These are phyloP conservation scores for Hymenoscyphus occultus DNA, from an alignment of 2,329 filamentous ascomycete species.

Conservation along the genomic window DNA sequence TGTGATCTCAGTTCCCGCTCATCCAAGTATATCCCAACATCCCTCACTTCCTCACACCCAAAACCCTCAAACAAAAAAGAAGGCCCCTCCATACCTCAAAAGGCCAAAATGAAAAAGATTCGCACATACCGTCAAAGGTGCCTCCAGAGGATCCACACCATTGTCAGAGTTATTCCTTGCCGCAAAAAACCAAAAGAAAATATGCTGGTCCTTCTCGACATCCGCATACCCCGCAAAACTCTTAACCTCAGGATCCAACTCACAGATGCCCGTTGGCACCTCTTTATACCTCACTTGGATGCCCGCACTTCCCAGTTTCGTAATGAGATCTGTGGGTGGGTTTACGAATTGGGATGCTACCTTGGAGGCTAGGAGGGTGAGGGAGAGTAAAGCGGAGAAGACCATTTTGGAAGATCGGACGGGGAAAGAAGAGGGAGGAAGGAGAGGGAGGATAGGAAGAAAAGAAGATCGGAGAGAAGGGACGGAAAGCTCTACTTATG, in stretches of 20 bases:
- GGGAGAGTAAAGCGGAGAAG: neutral
- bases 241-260: slow-evolving; percentile 42
- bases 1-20: neutral
- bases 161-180: slow-evolving; percentile 38
- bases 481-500: neutral
- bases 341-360: slow-evolving; percentile 37
- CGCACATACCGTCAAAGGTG: slow-evolving; percentile 44
- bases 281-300: slow-evolving; percentile 48
- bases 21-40: neutral
- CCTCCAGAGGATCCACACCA: slow-evolving; percentile 42
- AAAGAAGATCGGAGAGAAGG: neutral
- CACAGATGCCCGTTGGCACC: slow-evolving; percentile 46
- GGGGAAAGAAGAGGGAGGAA: neutral
- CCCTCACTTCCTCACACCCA: neutral
- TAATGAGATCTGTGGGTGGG: slow-evolving; percentile 38
- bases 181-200: slow-evolving; percentile 47
- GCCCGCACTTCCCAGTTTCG: slow-evolving; percentile 38
- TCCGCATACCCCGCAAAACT: slow-evolving; percentile 45
- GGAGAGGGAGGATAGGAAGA: neutral
- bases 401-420: neutral
- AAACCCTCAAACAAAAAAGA: neutral
- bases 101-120: neutral
- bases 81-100: neutral
- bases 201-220: slow-evolving; percentile 41
- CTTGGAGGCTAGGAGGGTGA: neutral